A percentile compares a stretch with the other conserved stretches of the same genome.
These are phyloP conservation scores for Solanum habrochaites DNA, from an alignment of 257 asterid genomes.

Conservation along the genomic window DNA sequence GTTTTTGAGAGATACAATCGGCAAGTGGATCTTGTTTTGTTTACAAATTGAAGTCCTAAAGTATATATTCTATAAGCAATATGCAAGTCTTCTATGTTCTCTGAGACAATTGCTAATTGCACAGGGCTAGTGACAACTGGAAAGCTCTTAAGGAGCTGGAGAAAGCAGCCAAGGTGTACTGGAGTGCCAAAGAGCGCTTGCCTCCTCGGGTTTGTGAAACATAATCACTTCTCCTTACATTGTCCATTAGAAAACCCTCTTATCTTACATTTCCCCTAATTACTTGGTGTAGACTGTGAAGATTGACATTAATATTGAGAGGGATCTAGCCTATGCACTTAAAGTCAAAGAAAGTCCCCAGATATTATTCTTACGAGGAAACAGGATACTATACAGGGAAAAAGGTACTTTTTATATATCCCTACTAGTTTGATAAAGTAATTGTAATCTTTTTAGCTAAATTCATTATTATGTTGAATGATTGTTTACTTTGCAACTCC, in stretches of 20 bases:
- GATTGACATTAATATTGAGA: conserved; percentile 81
- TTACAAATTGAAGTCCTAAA: not conserved
- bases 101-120: not conserved
- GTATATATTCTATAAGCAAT: not conserved
- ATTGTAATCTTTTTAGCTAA: not conserved
- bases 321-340: conserved; percentile 89
- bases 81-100: not conserved
- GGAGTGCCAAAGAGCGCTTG: conserved; percentile 78
- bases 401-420: conserved; percentile 31
- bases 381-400: conserved; percentile 68
- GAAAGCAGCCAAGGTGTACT: conserved; percentile 79
- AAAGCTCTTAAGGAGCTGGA: conserved; percentile 81
- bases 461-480: not conserved
- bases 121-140: conserved; percentile 95
- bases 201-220: conserved; percentile 88
- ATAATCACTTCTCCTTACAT: not conserved
- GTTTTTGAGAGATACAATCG: conserved; percentile 85
- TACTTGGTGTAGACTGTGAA: conserved; percentile 57
- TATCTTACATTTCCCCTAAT: not conserved
- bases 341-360: conserved; percentile 85
- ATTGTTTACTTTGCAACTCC: not conserved
- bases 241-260: not conserved
- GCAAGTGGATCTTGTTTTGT: conserved; percentile 17
- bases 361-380: conserved; percentile 74
- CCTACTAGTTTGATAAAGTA: not conserved